Conservation (phyloP, 257 asterid genomes). For the Solanum piurae region DNA sequence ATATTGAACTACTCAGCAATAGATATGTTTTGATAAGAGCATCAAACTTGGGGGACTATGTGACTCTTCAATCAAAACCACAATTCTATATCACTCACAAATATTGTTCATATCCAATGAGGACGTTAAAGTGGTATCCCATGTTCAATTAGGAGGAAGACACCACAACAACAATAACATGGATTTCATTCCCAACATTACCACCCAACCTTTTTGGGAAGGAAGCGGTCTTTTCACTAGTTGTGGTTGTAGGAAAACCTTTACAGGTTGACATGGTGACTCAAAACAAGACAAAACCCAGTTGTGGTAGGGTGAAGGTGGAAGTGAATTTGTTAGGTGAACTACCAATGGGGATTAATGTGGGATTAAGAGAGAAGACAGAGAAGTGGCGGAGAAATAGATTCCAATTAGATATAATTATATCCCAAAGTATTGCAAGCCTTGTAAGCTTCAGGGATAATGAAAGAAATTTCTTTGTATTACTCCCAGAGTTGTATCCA, state of each 20-base stretch:
- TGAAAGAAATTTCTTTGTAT: no score
- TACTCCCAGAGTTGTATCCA: background rate
- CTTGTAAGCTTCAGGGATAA: background rate
- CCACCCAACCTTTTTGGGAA: no score
- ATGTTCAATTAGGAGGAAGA: background rate
- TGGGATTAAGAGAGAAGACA: background rate
- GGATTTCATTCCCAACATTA: background rate
- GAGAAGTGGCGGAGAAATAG: background rate
- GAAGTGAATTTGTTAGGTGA: background rate
- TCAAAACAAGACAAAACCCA: background rate
- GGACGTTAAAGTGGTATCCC: background rate
- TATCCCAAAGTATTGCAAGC: background rate
- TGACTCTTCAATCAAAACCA: background rate
- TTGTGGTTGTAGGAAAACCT: background rate
- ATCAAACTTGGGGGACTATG: background rate
- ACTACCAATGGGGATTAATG: background rate
- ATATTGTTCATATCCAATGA: background rate
- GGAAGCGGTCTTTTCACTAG: background rate
- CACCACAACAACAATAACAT: background rate
- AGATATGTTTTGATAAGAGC: background rate
- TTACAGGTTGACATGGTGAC: background rate
- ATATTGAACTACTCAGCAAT: background rate
- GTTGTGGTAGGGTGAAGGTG: background rate
- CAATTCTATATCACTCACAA: background rate
- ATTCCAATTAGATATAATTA: background rate